Evolutionary conservation across 2,329 filamentous ascomycete genomes (phyloP).

Genomic region (Bipolaris zeicola): DNA sequence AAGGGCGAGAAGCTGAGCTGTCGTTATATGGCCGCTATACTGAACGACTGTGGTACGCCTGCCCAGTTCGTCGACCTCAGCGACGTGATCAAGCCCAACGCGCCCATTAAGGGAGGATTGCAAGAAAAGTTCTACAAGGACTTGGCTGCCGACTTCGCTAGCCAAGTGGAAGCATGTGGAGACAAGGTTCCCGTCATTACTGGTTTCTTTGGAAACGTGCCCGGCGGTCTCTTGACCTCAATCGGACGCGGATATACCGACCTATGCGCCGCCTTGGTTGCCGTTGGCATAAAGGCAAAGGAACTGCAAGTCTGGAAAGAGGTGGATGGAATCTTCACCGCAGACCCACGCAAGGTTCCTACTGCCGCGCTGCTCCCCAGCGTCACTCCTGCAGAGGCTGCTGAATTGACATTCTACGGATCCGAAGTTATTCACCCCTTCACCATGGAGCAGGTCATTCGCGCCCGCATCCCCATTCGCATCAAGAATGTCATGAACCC

Average conservation of each 20-base stretch:
- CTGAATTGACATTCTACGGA: conserved; percentile 78
- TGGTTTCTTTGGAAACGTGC: conserved; percentile 93
- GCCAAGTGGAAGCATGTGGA: conserved; percentile 51
- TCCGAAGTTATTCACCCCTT: conserved; percentile 97
- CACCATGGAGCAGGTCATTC: conserved; percentile 92
- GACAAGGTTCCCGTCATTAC: conserved; percentile 63
- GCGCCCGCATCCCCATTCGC: conserved; percentile 80
- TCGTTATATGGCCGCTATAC: conserved; percentile 81
- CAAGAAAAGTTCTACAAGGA: conserved; percentile 56
- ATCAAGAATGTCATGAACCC: conserved; percentile 95
- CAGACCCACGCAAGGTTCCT: conserved; percentile 85
- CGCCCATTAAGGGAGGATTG: conserved; percentile 44
- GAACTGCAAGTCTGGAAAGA: conserved; percentile 99
- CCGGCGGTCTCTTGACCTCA: conserved; percentile 86
- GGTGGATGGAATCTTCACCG: conserved; percentile 91
- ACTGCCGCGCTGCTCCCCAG: conserved; percentile 86
- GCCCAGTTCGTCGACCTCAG: conserved; percentile 90
- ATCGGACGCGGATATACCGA: conserved; percentile 97
- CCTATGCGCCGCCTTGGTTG: conserved; percentile 88
- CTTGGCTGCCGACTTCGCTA: conserved; percentile 50
- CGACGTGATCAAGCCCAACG: conserved; percentile 73
- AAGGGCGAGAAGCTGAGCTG: conserved; percentile 97
- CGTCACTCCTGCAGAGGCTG: conserved; percentile 93
- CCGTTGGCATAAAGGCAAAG: conserved; percentile 82
- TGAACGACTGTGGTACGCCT: conserved; percentile 80